phyloP scores from a whole-genome alignment of 2,329 filamentous ascomycete genomes.

The Hypoxylon sp. region DNA sequence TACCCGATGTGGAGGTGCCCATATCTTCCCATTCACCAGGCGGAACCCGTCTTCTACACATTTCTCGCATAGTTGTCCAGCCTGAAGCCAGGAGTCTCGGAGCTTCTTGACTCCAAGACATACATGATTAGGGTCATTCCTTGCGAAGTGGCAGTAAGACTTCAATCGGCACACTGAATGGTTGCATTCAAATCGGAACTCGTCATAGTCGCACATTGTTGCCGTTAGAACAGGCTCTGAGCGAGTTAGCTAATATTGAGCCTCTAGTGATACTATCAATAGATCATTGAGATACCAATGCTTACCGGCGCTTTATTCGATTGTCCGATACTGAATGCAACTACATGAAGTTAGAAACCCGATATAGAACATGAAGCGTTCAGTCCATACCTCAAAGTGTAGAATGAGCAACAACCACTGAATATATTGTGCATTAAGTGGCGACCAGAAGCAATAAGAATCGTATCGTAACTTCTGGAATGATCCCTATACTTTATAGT shows the following conservation, averaged over 20 bases:
- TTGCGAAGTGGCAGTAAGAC: slow-evolving; percentile 81
- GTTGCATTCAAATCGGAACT: slow-evolving; percentile 75
- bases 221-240: neutral
- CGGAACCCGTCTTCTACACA: slow-evolving; percentile 57
- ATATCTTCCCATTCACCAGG: slow-evolving; percentile 49
- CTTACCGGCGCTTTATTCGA: slow-evolving; percentile 13
- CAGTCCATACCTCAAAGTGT: slow-evolving; percentile 17
- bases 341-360: slow-evolving; percentile 19
- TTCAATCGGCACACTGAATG: slow-evolving; percentile 73
- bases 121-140: slow-evolving; percentile 78
- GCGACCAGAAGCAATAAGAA: neutral
- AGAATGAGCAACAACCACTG: slow-evolving; percentile 2
- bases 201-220: slow-evolving; percentile 79
- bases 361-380: neutral
- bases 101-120: slow-evolving; percentile 78
- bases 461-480: slow-evolving; percentile 17
- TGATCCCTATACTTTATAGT: slow-evolving; percentile 29
- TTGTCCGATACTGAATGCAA: neutral
- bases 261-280: neutral
- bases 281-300: neutral
- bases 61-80: slow-evolving; percentile 64
- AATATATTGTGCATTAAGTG: neutral
- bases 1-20: slow-evolving; percentile 30
- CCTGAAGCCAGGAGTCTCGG: slow-evolving; percentile 71
- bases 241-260: slow-evolving; percentile 14